Conservation (phyloP, 163 green algal species). For the Smithsoniella earleae region DNA sequence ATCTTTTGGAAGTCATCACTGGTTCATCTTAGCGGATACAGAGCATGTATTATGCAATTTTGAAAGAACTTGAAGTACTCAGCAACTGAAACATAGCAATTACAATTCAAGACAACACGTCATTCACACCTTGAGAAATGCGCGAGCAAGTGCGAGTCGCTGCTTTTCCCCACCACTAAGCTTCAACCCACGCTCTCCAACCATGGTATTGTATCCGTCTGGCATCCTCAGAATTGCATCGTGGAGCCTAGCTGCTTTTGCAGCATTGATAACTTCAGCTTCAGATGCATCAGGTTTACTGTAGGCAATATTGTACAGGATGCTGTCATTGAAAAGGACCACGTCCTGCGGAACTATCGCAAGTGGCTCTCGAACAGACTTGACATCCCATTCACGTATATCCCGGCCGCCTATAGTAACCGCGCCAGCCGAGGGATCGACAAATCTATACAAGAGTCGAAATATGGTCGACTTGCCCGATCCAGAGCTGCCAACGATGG, state of each 20-base stretch:
- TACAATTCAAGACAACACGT: no score
- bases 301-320: conserved; percentile 80
- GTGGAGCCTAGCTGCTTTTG: conserved; percentile 58
- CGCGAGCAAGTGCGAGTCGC: conserved; percentile 73
- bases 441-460: conserved; percentile 74
- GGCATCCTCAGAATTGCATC: conserved; percentile 58
- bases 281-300: conserved; percentile 59
- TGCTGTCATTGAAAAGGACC: conserved; percentile 69
- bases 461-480: conserved; percentile 90
- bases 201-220: conserved; percentile 74
- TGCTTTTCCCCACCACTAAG: conserved; percentile 95
- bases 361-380: not conserved
- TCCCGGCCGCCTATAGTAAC: conserved; percentile 57
- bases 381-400: conserved; percentile 36
- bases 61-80: conserved; percentile 1
- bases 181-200: conserved; percentile 84
- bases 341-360: conserved; percentile 47
- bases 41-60: not conserved
- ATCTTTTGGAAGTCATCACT: no score
- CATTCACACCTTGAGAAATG: conserved; percentile 51
- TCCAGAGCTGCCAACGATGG: conserved; percentile 79
- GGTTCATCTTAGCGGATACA: not conserved
- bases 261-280: conserved; percentile 65
- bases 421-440: conserved; percentile 45
- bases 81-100: no score